Evolutionary conservation across 192 early-diverging fungal species (phyloP).

Genomic region (Gigaspora rosea): DNA sequence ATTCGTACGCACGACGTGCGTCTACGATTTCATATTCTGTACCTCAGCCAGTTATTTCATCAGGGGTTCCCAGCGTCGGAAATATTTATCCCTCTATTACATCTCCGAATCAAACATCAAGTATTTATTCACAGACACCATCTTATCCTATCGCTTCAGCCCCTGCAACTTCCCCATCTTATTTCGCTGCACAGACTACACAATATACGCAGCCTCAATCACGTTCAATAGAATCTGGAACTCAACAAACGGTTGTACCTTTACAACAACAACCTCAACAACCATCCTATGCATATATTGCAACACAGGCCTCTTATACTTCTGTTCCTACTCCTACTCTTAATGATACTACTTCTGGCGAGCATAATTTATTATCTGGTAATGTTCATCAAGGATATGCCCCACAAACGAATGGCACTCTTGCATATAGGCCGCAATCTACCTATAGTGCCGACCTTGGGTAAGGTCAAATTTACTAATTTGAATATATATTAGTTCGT

Average conservation of each 20-base stretch:
- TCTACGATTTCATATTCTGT: background rate
- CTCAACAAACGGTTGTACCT: conserved; percentile 3
- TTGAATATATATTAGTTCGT: background rate
- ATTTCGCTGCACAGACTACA: conserved; percentile 9
- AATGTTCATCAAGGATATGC: conserved; percentile 7
- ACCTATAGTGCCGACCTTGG: background rate
- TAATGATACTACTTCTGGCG: background rate
- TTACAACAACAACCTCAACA: background rate
- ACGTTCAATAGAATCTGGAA: background rate
- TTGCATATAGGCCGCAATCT: background rate
- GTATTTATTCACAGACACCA: conserved; percentile 9
- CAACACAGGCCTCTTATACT: background rate
- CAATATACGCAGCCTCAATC: background rate
- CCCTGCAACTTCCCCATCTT: conserved; percentile 20
- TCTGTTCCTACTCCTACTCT: background rate
- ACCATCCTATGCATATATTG: background rate
- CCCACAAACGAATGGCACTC: background rate
- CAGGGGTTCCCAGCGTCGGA: background rate
- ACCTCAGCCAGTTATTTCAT: background rate
- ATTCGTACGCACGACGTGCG: conserved; percentile 32
- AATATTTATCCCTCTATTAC: conserved; percentile 21
- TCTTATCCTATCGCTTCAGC: conserved; percentile 31
- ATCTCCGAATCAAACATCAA: background rate
- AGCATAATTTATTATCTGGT: background rate
- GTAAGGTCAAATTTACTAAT: background rate